Evolutionary conservation across 2,329 filamentous ascomycete genomes (phyloP), one percentile per base, ranked within the genome.

Genomic region (Aureobasidium sp.): DNA sequence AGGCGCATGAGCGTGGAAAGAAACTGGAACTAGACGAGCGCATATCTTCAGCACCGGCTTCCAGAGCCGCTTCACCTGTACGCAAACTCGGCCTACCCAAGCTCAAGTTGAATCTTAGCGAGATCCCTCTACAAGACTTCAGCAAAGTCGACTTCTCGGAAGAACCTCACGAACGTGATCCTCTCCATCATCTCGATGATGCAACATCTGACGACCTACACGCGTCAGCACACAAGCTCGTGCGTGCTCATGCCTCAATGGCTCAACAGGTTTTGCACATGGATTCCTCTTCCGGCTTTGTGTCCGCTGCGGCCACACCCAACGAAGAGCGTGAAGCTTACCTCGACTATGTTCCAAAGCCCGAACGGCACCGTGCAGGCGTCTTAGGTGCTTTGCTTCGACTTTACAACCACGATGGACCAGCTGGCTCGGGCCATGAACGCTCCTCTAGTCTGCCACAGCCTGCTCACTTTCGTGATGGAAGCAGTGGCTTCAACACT

Each of bases 341-440:
- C 50, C 80, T 83, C 45, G 80, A 83, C 60, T 89, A 89, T 68
- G 81, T 89, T 19, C 84, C 86, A 46, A 78, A 79, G 43, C 88
- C 88, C 4, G 74, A 78, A 23, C 81, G 86, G 64, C 92, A 89
- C 70, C 83, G 85, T 53, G 86, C 85, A 31, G 88, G 90, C 31
- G 83, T 93, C 49, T 76, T 95, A 1, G 85, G 86, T 2, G 86
- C 85, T 0, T 75, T 95, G 0, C 75, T 94, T 53, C 89, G 86
- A 70, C 78, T 91, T 10, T 86, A 89, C 67, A 80, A 84, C 61
- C 76, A 69, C 11, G 50, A 62, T 21, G 55, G 61, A 7, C 15
- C 53, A 13, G 49, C 50, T 23, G 31, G 55, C n/a, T 45, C 57
- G 10, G 45, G 29, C 7, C 57, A 55, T 6, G 58, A 57, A 8